phyloP scores from a whole-genome alignment of 495 filamentous ascomycete species.

The Xeromyces bisporus region DNA sequence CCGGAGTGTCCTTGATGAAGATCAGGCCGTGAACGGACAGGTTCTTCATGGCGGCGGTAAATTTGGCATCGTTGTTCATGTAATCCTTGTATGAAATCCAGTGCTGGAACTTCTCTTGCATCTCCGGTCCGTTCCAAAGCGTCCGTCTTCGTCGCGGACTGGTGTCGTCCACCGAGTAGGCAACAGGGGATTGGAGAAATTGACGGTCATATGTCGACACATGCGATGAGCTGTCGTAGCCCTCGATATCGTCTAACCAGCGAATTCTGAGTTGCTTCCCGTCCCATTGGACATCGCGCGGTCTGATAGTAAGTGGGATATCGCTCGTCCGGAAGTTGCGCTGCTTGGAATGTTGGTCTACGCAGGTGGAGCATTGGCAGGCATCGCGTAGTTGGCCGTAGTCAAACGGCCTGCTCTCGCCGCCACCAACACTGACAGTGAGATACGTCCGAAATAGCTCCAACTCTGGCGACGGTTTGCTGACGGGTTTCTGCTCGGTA shows the following conservation, averaged over 20 bases:
- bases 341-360: conserved; percentile 65
- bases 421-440: not conserved
- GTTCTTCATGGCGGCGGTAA: conserved; percentile 35
- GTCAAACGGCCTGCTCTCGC: not conserved
- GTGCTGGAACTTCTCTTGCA: conserved; percentile 13
- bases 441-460: not conserved
- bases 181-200: conserved; percentile 10
- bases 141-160: conserved; percentile 1
- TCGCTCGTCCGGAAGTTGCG: conserved; percentile 63
- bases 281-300: conserved; percentile 16
- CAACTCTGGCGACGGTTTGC: not conserved
- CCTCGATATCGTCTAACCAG: conserved; percentile 45
- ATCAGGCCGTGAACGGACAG: conserved; percentile 48
- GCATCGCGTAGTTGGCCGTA: conserved; percentile 54
- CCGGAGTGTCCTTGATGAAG: conserved; percentile 54
- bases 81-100: conserved; percentile 54
- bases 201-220: conserved; percentile 24
- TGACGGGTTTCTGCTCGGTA: not conserved
- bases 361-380: conserved; percentile 54
- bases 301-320: conserved; percentile 38
- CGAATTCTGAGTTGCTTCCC: conserved; percentile 32
- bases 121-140: conserved; percentile 17
- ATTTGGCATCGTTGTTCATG: conserved; percentile 35
- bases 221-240: conserved; percentile 28
- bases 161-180: not conserved